Evolutionary conservation across 148 eudicot genomes (phyloP).

Genomic region (Suaeda aralocaspica): DNA sequence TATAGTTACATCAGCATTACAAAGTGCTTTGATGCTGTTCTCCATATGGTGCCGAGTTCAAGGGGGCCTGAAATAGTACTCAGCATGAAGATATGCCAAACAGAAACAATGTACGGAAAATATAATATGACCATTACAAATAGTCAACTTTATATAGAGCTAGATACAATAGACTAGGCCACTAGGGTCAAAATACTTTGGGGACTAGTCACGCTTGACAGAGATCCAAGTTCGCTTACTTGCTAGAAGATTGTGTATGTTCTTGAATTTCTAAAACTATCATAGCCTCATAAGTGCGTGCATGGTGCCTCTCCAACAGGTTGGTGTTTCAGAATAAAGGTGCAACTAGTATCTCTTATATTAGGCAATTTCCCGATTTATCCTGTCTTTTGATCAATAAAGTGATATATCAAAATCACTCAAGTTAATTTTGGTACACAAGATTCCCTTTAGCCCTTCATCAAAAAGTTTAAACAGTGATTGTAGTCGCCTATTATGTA

Average conservation of each 20-base stretch:
- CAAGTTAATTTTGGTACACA: neutral
- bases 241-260: too few relatives aligned
- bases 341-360: neutral
- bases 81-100: conserved; percentile 7
- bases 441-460: too few relatives aligned
- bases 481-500: neutral
- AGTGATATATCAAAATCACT: neutral
- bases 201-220: neutral
- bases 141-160: neutral
- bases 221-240: too few relatives aligned
- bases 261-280: too few relatives aligned
- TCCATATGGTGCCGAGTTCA: conserved; percentile 83
- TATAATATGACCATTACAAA: neutral
- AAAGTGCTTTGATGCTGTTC: conserved; percentile 80
- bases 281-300: too few relatives aligned
- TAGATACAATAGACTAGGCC: neutral
- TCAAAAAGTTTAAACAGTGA: neutral
- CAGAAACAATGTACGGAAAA: neutral
- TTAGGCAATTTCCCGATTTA: too few relatives aligned
- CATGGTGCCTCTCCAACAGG: too few relatives aligned
- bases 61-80: conserved; percentile 53
- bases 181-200: neutral
- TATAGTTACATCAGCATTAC: conserved; percentile 70
- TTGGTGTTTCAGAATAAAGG: neutral
- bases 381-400: neutral